Base-by-base conservation (phyloP, 805 yeast genomes). In the Candida sphagnicola region DNA sequence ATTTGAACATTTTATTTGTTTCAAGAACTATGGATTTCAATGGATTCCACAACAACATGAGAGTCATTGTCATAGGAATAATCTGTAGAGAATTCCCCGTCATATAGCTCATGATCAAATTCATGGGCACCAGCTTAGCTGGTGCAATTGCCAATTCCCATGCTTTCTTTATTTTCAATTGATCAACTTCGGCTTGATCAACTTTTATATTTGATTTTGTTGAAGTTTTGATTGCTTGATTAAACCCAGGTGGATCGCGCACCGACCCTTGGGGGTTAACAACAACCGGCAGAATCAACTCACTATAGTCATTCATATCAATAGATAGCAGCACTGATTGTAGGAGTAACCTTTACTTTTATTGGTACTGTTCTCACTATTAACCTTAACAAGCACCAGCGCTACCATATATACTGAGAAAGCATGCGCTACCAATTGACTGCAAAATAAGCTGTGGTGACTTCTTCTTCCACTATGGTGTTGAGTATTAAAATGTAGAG, bases 101-200 rank as follows among this genome's bases (percentile, higher is more conserved):
- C 87, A 91, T 86, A 59, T 87, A 93, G 44, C 88, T 80, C 95
- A 91, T 87, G 34, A 87, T 66, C 35, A 85, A 59, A 53, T 87
- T 93, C 95, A 88, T 85, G 5, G 97, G 95, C n/a, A 93, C 74
- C 14, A 59, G 53, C 56, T 89, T 91, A 2, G 88, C 85, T 0
- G 97, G 96, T 1, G 80, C 78, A 12, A 76, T 61, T 2, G 96
- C 95, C 28, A 85, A 55, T 41, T 85, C 93, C 95, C 96, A 88
- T 0, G 95, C 90, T 52, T 84, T 85, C 52, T 81, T 75, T 16
- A 65, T 56, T 49, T 69, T 75, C 40, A 75, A 57, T 29, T 61
- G 62, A 28, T 62, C 70, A 30, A 68, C 45, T 19, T 49, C 45
- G 3, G 50, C 54, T 16, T 53, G 53, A 23, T 44, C 46, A 8